Conservation (phyloP, 768 basidiomycete species). For the Ramaria rubella region DNA sequence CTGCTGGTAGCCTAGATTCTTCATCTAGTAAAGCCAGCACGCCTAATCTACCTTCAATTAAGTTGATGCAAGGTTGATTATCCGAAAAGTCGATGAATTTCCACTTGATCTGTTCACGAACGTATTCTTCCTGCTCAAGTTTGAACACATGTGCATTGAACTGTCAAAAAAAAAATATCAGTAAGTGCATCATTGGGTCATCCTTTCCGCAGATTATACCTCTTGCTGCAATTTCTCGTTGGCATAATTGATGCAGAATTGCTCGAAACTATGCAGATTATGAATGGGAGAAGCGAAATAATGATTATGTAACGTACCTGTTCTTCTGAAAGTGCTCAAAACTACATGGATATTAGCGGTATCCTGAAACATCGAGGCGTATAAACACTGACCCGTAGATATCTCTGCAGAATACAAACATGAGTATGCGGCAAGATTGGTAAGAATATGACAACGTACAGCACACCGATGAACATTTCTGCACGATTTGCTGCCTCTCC, state of each 20-base stretch:
- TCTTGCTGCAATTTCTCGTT: slow-evolving; percentile 98
- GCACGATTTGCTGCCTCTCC: slow-evolving; percentile 85
- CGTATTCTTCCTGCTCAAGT: slow-evolving; percentile 98
- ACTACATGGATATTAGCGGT: background rate
- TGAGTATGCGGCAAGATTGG: background rate
- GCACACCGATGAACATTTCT: slow-evolving; percentile 98
- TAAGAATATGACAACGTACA: slow-evolving; percentile 26
- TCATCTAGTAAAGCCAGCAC: slow-evolving; percentile 93
- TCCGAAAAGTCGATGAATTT: slow-evolving; percentile 99
- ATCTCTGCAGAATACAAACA: slow-evolving; percentile 41
- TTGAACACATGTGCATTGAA: slow-evolving; percentile 99
- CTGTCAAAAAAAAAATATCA: slow-evolving; percentile 31
- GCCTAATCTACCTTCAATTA: slow-evolving; percentile 96
- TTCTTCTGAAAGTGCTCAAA: slow-evolving; percentile 93
- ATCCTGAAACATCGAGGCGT: background rate
- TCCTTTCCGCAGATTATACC: too few relatives aligned
- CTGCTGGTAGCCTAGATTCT: slow-evolving; percentile 92
- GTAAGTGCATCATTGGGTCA: background rate
- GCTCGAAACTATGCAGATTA: slow-evolving; percentile 65
- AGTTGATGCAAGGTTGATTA: slow-evolving; percentile 97
- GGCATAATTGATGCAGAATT: slow-evolving; percentile 99
- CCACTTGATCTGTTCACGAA: slow-evolving; percentile 98
- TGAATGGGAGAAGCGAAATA: slow-evolving; percentile 21
- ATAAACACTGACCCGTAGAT: slow-evolving; percentile 59
- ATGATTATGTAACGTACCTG: slow-evolving; percentile 35